Evolutionary conservation across 2,329 filamentous ascomycete species (phyloP).

Genomic region (Teratosphaeria viscida): DNA sequence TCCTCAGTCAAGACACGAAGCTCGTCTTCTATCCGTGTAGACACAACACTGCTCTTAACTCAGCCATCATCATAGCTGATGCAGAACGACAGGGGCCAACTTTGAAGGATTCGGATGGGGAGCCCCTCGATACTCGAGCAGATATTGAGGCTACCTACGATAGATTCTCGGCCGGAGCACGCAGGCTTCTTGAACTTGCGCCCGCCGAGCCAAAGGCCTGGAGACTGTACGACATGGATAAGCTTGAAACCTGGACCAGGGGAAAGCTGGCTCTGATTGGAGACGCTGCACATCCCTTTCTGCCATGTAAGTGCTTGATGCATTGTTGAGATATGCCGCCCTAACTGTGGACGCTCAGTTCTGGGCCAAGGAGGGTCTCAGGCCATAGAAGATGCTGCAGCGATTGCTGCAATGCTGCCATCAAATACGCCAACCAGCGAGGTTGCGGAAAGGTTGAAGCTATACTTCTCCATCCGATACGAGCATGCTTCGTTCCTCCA

Average conservation of each 20-base stretch:
- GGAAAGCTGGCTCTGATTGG: conserved; percentile 49
- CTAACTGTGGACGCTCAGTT: conserved; percentile 31
- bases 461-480: conserved; percentile 49
- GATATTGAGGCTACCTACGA: neutral
- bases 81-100: neutral
- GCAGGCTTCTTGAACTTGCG: neutral
- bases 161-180: neutral
- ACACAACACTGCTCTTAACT: neutral
- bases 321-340: neutral
- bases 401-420: conserved; percentile 47
- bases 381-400: conserved; percentile 57
- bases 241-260: conserved; percentile 45
- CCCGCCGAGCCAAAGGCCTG: conserved; percentile 33
- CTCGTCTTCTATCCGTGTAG: neutral
- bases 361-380: conserved; percentile 49
- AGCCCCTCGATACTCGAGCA: neutral
- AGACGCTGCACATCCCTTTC: conserved; percentile 59
- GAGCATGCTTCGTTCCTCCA: conserved; percentile 50
- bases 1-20: neutral
- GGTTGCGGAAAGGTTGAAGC: conserved; percentile 44
- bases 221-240: conserved; percentile 53
- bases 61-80: neutral
- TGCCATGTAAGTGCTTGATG: conserved; percentile 25
- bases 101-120: neutral
- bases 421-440: conserved; percentile 34